Conservation (phyloP, 768 basidiomycete genomes). For the Fomitopsis pulvina region DNA sequence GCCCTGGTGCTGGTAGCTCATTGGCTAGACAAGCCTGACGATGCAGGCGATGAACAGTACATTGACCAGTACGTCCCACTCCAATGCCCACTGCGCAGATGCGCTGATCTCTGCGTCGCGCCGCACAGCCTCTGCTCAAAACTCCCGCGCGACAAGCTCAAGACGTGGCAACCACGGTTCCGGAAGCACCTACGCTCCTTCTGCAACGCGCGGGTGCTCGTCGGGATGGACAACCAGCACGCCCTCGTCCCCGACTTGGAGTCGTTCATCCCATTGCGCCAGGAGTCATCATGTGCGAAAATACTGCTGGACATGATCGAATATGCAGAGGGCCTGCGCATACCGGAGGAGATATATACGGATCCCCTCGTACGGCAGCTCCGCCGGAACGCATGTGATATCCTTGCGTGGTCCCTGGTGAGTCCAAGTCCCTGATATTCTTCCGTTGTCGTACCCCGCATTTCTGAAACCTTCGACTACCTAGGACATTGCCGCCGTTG, state of each 20-base stretch:
- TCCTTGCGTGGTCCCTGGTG: slow-evolving; percentile 52
- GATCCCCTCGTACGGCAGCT: slow-evolving; percentile 27
- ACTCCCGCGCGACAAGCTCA: slow-evolving; percentile 28
- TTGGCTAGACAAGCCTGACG: slow-evolving; percentile 13
- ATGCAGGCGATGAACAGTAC: slow-evolving; percentile 10
- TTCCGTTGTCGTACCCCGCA: not conserved
- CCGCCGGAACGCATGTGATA: slow-evolving; percentile 36
- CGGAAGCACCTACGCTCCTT: slow-evolving; percentile 27
- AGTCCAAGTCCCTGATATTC: slow-evolving; percentile 6
- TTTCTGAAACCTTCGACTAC: not conserved
- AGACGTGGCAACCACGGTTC: slow-evolving; percentile 38
- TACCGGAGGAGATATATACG: slow-evolving; percentile 27
- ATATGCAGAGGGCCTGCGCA: slow-evolving; percentile 38
- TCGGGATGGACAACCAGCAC: slow-evolving; percentile 21
- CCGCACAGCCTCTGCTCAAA: slow-evolving; percentile 32
- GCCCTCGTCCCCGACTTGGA: slow-evolving; percentile 34
- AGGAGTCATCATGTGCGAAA: slow-evolving; percentile 41
- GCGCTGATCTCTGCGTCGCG: not conserved
- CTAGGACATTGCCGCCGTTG: slow-evolving; percentile 58
- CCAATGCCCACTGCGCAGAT: not conserved
- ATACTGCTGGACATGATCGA: slow-evolving; percentile 49
- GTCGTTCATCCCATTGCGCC: slow-evolving; percentile 38
- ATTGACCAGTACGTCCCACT: slow-evolving; percentile 14
- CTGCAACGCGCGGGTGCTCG: slow-evolving; percentile 26
- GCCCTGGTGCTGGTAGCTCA: slow-evolving; percentile 12